Conservation (phyloP, 495 filamentous ascomycete genomes). For the Penicillium nucicola region DNA sequence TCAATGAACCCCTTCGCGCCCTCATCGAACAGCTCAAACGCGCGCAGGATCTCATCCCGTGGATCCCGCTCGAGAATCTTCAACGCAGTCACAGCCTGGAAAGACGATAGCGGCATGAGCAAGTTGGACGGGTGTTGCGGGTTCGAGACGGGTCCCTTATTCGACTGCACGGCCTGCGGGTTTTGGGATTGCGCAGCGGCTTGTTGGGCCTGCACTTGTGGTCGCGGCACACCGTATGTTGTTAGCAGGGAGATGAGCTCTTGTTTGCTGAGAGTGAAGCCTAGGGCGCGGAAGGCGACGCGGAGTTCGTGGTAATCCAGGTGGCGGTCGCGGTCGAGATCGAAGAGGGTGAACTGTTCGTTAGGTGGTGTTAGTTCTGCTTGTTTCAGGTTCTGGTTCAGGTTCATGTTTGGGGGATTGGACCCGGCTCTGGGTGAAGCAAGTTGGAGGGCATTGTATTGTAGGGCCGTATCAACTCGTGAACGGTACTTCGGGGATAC, state of each 20-base stretch:
- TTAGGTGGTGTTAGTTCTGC: conserved; percentile 4
- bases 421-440: too few relatives aligned
- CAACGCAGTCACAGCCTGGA: conserved; percentile 75
- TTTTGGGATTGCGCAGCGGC: conserved; percentile 23
- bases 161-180: conserved; percentile 1
- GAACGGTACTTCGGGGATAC: background rate
- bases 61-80: conserved; percentile 81
- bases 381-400: background rate
- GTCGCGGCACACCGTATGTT: conserved; percentile 63
- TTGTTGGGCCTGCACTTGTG: conserved; percentile 45
- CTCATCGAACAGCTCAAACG: conserved; percentile 86
- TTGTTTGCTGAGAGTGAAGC: conserved; percentile 83
- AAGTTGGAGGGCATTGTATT: too few relatives aligned
- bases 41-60: conserved; percentile 83
- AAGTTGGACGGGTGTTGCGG: conserved; percentile 53
- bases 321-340: conserved; percentile 89
- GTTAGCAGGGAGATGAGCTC: conserved; percentile 76
- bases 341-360: conserved; percentile 87
- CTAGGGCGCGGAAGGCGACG: conserved; percentile 93
- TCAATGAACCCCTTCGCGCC: conserved; percentile 80
- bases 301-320: conserved; percentile 98
- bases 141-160: conserved; percentile 28
- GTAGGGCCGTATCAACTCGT: too few relatives aligned
- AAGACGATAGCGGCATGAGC: conserved; percentile 66
- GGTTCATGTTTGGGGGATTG: background rate